Percentiles rank a stretch among this genome's conserved stretches.
Evolutionary conservation across 768 basidiomycete species (phyloP).

Genomic region (Amanita phalloides): DNA sequence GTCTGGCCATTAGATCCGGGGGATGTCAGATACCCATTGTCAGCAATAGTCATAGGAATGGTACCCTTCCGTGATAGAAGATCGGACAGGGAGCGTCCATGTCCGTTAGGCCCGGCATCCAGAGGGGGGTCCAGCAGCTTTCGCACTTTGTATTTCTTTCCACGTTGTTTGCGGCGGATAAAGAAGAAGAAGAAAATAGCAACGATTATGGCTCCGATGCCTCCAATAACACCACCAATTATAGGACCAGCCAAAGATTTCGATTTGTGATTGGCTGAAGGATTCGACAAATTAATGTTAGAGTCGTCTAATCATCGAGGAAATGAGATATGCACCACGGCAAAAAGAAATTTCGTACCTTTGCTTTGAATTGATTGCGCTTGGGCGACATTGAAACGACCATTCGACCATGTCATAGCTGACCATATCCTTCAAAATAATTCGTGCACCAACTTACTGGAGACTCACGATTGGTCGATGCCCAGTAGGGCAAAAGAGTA

Average conservation of each 20-base stretch:
- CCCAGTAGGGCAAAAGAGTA: conserved; percentile 2
- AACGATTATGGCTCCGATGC: neutral
- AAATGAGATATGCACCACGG: neutral
- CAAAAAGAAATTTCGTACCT: neutral
- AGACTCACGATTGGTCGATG: conserved; percentile 4
- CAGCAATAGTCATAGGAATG: neutral
- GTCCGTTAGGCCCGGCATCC: neutral
- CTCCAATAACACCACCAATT: conserved; percentile 1
- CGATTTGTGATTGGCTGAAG: neutral
- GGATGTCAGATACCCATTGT: neutral
- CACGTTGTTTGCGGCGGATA: neutral
- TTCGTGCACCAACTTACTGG: neutral
- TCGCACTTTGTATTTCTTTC: neutral
- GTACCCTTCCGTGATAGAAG: neutral
- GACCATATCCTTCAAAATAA: neutral
- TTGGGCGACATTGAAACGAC: neutral
- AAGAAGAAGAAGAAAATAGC: neutral
- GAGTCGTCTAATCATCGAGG: neutral
- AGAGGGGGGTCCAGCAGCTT: neutral
- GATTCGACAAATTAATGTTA: neutral
- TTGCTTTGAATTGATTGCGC: neutral
- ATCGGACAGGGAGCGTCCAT: conserved; percentile 2
- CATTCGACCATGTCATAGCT: conserved; percentile 1
- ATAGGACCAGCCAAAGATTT: neutral
- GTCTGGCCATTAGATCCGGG: neutral